phyloP scores from a whole-genome alignment of 2,329 filamentous ascomycete species.

The Thyridium curvatum region DNA sequence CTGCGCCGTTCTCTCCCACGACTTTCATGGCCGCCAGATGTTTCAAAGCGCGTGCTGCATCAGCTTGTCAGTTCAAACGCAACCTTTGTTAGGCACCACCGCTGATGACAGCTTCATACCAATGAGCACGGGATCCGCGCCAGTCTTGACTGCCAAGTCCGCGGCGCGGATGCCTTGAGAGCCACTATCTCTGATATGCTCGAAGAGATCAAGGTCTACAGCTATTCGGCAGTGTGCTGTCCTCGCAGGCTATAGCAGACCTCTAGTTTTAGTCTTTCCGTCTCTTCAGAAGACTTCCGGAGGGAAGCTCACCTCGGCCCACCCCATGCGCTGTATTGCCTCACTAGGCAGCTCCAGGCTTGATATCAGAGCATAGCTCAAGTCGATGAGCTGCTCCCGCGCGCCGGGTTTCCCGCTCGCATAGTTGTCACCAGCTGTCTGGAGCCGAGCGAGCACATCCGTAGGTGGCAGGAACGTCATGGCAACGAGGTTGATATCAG shows the following conservation, averaged over 20 bases:
- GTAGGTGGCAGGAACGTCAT: no score
- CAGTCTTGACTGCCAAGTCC: constrained; percentile 20
- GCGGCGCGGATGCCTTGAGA: constrained; percentile 14
- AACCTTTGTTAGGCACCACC: no score
- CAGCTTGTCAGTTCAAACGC: no score
- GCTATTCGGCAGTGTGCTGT: constrained; percentile 27
- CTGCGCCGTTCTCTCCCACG: constrained; percentile 15
- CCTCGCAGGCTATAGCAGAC: constrained; percentile 22
- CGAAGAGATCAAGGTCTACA: constrained; percentile 26
- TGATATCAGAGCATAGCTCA: constrained; percentile 24
- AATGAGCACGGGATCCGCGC: constrained; percentile 17
- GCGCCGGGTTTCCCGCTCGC: constrained; percentile 22
- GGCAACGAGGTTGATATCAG: no score
- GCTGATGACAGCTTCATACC: constrained; percentile 5
- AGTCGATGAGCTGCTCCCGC: constrained; percentile 27
- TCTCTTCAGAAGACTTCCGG: no score
- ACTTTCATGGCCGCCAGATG: constrained; percentile 31
- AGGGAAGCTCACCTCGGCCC: constrained; percentile 25
- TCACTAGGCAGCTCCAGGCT: constrained; percentile 29
- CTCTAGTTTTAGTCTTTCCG: no score
- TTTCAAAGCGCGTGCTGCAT: constrained; percentile 17
- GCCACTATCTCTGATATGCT: constrained; percentile 19
- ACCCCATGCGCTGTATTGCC: constrained; percentile 25
- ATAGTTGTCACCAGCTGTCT: constrained; percentile 20
- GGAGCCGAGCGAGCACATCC: constrained; percentile 9